Base-by-base conservation (phyloP, 176 grass and related monocot species). In the Zea luxurians region DNA sequence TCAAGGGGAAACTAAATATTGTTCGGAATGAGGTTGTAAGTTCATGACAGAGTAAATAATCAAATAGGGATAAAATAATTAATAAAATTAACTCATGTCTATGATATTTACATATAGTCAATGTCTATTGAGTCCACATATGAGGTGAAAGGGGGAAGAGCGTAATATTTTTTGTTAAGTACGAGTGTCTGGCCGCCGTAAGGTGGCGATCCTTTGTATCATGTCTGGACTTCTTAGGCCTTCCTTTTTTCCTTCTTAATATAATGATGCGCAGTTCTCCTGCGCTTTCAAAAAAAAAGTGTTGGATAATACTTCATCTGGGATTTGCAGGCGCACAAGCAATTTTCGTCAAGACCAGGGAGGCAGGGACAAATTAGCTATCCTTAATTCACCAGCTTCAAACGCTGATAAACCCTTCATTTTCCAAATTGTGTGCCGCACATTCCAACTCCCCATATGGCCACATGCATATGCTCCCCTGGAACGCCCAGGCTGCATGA, bases 81-180 rank as follows among this genome's bases (percentile, higher is more conserved):
- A 45, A 58, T 49, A 69, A 75, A 52, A 76, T 55, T 37, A 57
- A 70, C 17, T 48, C 11, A 68, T 68, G 38, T 17, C 42, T 69
- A 13, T 6, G 7, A 20, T 54, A 62, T 64, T 65, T 48, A 75
- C 37, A 36, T 4, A 67, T 8, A 43, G 27, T 71, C 48, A 65
- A 48, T 46, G 46, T 36, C 11, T 62, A 47, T 12, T 1, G 0
- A 62, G 44, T 18, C 38, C 38, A 11, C n/a, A 44, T 43, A 68
- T 40, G 15, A 41, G 15, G 4, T 15, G 13, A 27, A 47, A 61
- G 13, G 0, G 12, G 8, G 17, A 2, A 75, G 13, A 5, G n/a
- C 2, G 6, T 16, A 60, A 59, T 27, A 2, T 44, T 27, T 45
- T 75, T 45, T 27, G 3, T 3, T 45, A 60, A 69, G 10, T 44